Conservation (phyloP, 2,329 filamentous ascomycete species). For the Cladosporium sp. region DNA sequence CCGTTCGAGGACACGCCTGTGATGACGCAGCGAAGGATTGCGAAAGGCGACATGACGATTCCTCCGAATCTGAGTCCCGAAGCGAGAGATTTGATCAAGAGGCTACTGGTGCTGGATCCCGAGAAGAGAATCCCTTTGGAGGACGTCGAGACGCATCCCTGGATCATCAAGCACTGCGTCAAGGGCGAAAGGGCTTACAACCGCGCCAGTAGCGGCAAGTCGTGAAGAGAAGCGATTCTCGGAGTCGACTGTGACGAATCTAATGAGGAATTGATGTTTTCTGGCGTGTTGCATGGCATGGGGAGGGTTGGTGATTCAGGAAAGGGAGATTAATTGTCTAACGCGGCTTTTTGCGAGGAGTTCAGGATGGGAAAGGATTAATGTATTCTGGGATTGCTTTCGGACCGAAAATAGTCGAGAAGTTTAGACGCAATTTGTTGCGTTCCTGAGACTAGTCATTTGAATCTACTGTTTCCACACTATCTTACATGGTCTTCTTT, state of each 20-base stretch:
- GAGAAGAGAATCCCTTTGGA: slow-evolving; percentile 90
- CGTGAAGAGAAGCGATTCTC: neutral
- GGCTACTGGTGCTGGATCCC: slow-evolving; percentile 84
- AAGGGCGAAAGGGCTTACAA: slow-evolving; percentile 44
- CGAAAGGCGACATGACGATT: slow-evolving; percentile 85
- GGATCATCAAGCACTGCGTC: slow-evolving; percentile 94
- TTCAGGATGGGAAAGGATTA: neutral
- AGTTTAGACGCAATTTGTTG: neutral
- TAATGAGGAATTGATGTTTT: neutral
- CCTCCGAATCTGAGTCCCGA: slow-evolving; percentile 88
- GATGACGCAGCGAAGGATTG: slow-evolving; percentile 91
- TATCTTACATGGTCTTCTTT: neutral
- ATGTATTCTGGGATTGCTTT: neutral
- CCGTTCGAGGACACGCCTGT: slow-evolving; percentile 94
- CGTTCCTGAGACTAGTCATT: neutral
- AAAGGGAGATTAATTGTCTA: neutral
- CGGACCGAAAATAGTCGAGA: neutral
- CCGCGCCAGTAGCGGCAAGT: slow-evolving; percentile 8
- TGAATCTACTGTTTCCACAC: neutral
- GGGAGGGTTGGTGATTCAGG: neutral
- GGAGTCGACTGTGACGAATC: neutral
- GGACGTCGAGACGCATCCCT: slow-evolving; percentile 85
- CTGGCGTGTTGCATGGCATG: neutral
- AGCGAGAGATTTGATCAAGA: slow-evolving; percentile 89
- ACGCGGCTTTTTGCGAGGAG: neutral